Evolutionary conservation across 78 protist genomes (phyloP).

Genomic region (Speleostelium caveatum): DNA sequence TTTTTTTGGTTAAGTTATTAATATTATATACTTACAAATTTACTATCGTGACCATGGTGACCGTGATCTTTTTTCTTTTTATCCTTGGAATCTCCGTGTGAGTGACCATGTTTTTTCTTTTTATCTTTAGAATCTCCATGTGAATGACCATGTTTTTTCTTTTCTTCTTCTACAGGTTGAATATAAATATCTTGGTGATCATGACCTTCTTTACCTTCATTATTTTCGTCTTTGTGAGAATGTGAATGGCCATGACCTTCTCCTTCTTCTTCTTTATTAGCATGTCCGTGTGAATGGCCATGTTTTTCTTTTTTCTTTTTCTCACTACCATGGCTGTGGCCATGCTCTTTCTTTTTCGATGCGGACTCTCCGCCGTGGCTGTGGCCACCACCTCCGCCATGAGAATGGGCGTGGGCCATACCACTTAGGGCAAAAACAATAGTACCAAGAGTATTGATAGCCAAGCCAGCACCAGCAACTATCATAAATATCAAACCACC

Average conservation of each 20-base stretch:
- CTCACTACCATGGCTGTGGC: slow-evolving; percentile 43
- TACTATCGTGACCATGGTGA: not conserved
- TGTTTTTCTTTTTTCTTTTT: slow-evolving; percentile 47
- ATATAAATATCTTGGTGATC: slow-evolving; percentile 20
- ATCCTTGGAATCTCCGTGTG: slow-evolving; percentile 21
- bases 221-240: slow-evolving; percentile 46
- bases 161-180: slow-evolving; percentile 34
- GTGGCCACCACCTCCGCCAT: slow-evolving; percentile 80
- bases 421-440: slow-evolving; percentile 78
- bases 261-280: slow-evolving; percentile 42
- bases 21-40: too few relatives aligned
- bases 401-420: slow-evolving; percentile 80
- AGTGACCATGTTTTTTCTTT: slow-evolving; percentile 56
- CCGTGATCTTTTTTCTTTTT: slow-evolving; percentile 9
- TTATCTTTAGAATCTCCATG: slow-evolving; percentile 23
- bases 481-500: slow-evolving; percentile 69
- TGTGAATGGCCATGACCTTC: slow-evolving; percentile 28
- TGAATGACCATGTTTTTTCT: slow-evolving; percentile 62
- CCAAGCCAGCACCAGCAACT: slow-evolving; percentile 87
- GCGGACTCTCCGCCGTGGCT: slow-evolving; percentile 28
- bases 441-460: slow-evolving; percentile 84
- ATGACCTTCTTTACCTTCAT: slow-evolving; percentile 21
- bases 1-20: too few relatives aligned
- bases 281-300: slow-evolving; percentile 39
- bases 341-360: slow-evolving; percentile 31